These are phyloP conservation scores for Suillus clintonianus DNA, from an alignment of 768 basidiomycete genomes.

Conservation along the genomic window DNA sequence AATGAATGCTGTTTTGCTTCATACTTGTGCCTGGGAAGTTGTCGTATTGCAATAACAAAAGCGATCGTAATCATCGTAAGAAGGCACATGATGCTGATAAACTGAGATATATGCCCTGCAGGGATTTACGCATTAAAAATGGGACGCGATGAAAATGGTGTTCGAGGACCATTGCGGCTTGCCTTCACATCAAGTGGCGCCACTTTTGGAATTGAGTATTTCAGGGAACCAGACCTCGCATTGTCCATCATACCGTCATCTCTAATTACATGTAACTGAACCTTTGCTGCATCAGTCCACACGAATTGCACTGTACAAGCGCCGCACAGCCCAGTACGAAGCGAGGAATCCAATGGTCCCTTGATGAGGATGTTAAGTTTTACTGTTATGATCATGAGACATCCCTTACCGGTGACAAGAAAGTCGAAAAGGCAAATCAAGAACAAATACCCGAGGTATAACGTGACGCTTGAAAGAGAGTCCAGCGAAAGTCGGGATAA, in stretches of 20 bases:
- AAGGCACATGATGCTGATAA: too few relatives aligned
- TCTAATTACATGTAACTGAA: conserved; percentile 9
- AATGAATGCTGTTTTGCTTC: not conserved
- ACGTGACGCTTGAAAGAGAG: conserved; percentile 74
- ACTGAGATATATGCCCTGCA: too few relatives aligned
- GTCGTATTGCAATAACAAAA: not conserved
- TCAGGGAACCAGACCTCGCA: not conserved
- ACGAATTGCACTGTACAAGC: conserved; percentile 80
- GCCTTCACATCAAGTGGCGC: not conserved
- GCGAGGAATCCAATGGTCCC: conserved; percentile 92
- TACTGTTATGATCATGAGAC: not conserved
- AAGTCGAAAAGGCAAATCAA: conserved; percentile 84
- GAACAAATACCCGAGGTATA: conserved; percentile 91
- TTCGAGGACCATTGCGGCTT: too few relatives aligned
- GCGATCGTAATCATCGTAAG: too few relatives aligned
- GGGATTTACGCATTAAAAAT: too few relatives aligned
- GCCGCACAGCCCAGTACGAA: conserved; percentile 87
- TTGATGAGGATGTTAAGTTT: conserved; percentile 25
- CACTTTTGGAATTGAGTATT: not conserved
- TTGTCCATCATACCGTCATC: conserved; percentile 4
- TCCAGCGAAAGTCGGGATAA: conserved; percentile 82
- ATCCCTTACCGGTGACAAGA: conserved; percentile 73
- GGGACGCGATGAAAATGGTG: too few relatives aligned
- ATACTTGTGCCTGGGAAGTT: too few relatives aligned
- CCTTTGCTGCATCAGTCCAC: conserved; percentile 51